Evolutionary conservation across 2,329 filamentous ascomycete genomes (phyloP), one percentile per base, ranked within the genome.

Genomic region (Fonsecaea pedrosoi): DNA sequence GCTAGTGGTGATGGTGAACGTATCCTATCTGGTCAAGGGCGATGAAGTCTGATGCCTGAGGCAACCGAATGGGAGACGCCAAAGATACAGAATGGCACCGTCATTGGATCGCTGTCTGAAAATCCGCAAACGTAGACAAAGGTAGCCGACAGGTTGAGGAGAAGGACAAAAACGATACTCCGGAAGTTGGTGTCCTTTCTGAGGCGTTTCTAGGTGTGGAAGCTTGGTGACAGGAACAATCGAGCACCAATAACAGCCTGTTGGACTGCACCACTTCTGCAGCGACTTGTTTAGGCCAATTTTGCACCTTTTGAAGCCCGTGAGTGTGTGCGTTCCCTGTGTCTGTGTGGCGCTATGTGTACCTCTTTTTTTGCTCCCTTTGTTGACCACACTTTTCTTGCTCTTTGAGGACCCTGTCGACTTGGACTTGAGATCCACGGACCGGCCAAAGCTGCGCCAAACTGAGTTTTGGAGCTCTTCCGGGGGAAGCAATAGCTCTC

Each of bases 191-290:
- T 50, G 40, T 45, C 15, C 42, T 10, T 15, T 25, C 45, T 50
- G 45, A 50, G 45, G 45, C 45, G 45, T 15, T 50, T 50, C 45
- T 50, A 4, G 45, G 45, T 50, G 45, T 50, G 45, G 45, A 50
- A 50, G 45, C 25, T 50, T 50, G 45, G 45, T 50, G 45, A 50
- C 45, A 12, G 45, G 45, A 12, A 50, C 45, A 12, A 50, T 50
- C 18, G 45, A 50, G 18, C 10, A 50, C 45, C 45, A 50, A 30
- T 13, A 25, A 50, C 21, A 21, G 45, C 45, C 4, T 42, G 15
- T n/a, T 15, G 40, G 4, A 42, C 15, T n/a, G 40, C 13, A 42
- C 15, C 15, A 15, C 40, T 42, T 42, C 40, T 15, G 40, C 18
- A 7, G 13, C 40, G 6, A 42, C 40, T 25, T 21, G 45, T 4